Evolutionary conservation across 1,284 basidiomycete genomes (phyloP), one percentile per base, ranked within the genome.

Genomic region (Cutaneotrichosporon dermatis): DNA sequence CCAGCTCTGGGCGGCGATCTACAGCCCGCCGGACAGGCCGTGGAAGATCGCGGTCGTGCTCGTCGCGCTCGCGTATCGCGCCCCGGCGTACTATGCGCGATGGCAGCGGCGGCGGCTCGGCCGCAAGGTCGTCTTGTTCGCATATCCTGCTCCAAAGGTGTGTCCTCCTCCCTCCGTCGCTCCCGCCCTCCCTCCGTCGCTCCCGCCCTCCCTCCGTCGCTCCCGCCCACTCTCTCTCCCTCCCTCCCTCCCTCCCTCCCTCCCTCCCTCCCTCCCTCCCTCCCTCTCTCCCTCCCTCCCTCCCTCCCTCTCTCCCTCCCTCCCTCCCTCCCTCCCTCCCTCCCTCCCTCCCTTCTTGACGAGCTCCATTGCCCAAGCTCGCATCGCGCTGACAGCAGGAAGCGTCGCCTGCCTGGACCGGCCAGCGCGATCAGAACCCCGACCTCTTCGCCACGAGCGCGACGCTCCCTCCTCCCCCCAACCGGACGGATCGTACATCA

Each of bases 61-160:
- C 12, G 58, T 58, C 6, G 25, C 66, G 6, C 11, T 52, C 4
- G 40, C 52, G 37, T 45, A 54, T 12, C 7, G 16, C 8, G n/a
- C 58, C 12, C 62, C 62, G 12, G 51, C 37, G 16, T 42, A 56
- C n/a, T 61, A 57, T 4, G 56, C 50, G 12, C 43, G 57, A 40
- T 69, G 44, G 40, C 5, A 13, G n/a, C 45, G 34, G 6, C 65
- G 67, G 59, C 56, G 59, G 3, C 36, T 41, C 3, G 48, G 68
- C 59, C 60, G 62, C 2, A 85, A 84, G 59, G 84, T 89, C 0
- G 81, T 89, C 2, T 80, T 82, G 5, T 91, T 92, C 74, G 69
- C 77, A 51, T 80, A 82, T 69, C 79, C 78, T 41, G 70, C 78
- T 7, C 88, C 87, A n/a, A 78, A 81, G 43, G 89, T 90, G 70